Evolutionary conservation across 306 rosid genomes (phyloP).

Genomic region (Lagenaria siceraria): DNA sequence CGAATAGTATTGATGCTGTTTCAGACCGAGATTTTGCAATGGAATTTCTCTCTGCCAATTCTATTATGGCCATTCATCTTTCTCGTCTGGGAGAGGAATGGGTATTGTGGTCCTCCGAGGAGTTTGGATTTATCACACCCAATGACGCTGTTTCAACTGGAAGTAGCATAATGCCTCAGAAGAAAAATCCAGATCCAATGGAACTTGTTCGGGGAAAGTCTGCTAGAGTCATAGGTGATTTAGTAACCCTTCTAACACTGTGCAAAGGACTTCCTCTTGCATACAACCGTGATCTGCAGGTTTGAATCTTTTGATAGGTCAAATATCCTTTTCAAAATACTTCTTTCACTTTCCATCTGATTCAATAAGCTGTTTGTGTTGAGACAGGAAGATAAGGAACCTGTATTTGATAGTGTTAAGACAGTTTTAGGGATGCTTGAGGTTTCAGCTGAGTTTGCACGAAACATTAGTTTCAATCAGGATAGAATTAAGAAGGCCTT

Average conservation of each 20-base stretch:
- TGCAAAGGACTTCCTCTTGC: slow-evolving; percentile 99
- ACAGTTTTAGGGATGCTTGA: slow-evolving; percentile 95
- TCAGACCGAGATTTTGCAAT: slow-evolving; percentile 82
- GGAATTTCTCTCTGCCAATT: slow-evolving; percentile 82
- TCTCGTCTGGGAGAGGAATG: slow-evolving; percentile 99
- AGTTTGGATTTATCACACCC: slow-evolving; percentile 89
- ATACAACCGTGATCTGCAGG: slow-evolving; percentile 97
- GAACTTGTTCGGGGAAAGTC: slow-evolving; percentile 98
- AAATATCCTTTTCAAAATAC: background rate
- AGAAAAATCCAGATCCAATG: slow-evolving; percentile 98
- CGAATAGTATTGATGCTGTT: slow-evolving; percentile 80
- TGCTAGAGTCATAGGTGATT: slow-evolving; percentile 73
- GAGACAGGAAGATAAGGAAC: slow-evolving; percentile 92
- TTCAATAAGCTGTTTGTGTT: slow-evolving; percentile 4
- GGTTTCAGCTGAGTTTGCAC: slow-evolving; percentile 85
- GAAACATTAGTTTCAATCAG: slow-evolving; percentile 58
- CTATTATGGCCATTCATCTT: slow-evolving; percentile 84
- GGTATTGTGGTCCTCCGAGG: slow-evolving; percentile 97
- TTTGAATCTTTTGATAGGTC: background rate
- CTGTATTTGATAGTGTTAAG: slow-evolving; percentile 86
- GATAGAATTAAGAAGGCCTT: slow-evolving; percentile 70
- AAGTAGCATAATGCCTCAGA: slow-evolving; percentile 99
- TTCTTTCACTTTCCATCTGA: background rate
- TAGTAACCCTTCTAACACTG: slow-evolving; percentile 72
- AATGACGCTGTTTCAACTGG: slow-evolving; percentile 93